Evolutionary conservation across 371 early-diverging fungal genomes (phyloP).

Genomic region (Mucor saturninus): DNA sequence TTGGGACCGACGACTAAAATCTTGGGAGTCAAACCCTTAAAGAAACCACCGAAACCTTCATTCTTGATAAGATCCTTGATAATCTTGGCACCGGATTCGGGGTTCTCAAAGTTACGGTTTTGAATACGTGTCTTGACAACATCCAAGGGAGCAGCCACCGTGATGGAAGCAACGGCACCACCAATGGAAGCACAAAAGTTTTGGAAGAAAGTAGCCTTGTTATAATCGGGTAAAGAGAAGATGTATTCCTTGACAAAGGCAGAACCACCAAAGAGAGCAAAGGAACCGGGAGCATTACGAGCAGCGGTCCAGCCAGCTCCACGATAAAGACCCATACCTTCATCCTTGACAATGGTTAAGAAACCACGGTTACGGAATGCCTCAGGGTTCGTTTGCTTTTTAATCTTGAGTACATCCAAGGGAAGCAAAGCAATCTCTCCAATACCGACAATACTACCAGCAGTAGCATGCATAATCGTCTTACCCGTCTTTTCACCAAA

Average conservation of each 20-base stretch:
- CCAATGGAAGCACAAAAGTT: conserved; percentile 96
- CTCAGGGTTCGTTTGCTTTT: conserved; percentile 94
- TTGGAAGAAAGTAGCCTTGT: conserved; percentile 95
- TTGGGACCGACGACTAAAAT: conserved; percentile 96
- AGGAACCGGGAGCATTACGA: conserved; percentile 97
- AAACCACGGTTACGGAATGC: conserved; percentile 86
- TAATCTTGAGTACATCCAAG: conserved; percentile 96
- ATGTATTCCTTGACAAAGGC: conserved; percentile 94
- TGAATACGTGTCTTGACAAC: conserved; percentile 99
- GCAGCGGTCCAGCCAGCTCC: conserved; percentile 98
- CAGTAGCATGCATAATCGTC: conserved; percentile 96
- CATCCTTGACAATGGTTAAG: conserved; percentile 81
- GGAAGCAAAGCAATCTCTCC: conserved; percentile 97
- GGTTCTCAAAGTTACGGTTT: conserved; percentile 86
- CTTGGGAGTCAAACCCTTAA: conserved; percentile 98
- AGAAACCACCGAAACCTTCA: conserved; percentile 94
- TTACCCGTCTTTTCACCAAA: conserved; percentile 96
- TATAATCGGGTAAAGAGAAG: conserved; percentile 86
- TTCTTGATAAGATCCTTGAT: conserved; percentile 85
- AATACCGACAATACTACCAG: conserved; percentile 95
- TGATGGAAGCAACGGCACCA: conserved; percentile 94
- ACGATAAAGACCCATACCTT: conserved; percentile 92
- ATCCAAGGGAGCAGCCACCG: conserved; percentile 95
- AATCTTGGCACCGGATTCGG: conserved; percentile 87
- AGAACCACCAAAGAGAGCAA: conserved; percentile 95